Conservation (phyloP, 2,329 filamentous ascomycete species). For the Sporothrix mexicana region DNA sequence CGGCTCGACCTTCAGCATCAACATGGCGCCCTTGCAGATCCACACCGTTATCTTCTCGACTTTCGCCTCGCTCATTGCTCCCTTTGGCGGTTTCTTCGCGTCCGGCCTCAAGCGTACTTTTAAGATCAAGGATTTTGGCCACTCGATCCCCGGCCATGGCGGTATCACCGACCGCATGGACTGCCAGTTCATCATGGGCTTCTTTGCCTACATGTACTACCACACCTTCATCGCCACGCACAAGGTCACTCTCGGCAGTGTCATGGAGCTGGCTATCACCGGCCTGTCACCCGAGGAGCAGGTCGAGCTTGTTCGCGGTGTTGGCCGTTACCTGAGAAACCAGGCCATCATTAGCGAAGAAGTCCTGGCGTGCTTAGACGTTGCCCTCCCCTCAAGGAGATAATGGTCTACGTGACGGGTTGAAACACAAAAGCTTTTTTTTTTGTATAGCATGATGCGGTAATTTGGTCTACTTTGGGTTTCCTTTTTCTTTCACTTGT, state of each 20-base stretch:
- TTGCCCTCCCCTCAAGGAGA: conserved; percentile 36
- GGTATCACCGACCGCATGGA: conserved; percentile 99
- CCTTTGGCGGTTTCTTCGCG: conserved; percentile 97
- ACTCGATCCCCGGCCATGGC: conserved; percentile 95
- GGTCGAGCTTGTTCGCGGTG: conserved; percentile 74
- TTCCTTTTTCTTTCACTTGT: neutral
- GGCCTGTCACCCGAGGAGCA: conserved; percentile 89
- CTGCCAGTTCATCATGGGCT: conserved; percentile 99
- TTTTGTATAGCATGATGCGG: conserved; percentile 17
- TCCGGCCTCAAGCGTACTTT: conserved; percentile 97
- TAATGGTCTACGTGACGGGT: neutral
- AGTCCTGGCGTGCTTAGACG: conserved; percentile 38
- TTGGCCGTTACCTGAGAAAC: conserved; percentile 68
- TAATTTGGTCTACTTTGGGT: conserved; percentile 22
- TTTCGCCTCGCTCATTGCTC: conserved; percentile 94
- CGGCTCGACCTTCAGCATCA: conserved; percentile 64
- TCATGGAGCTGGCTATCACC: conserved; percentile 90
- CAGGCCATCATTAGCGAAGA: conserved; percentile 58
- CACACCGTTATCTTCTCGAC: conserved; percentile 89
- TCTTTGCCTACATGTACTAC: conserved; percentile 98
- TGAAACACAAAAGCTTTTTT: neutral
- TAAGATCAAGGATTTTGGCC: conserved; percentile 99
- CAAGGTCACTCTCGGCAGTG: conserved; percentile 81
- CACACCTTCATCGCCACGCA: conserved; percentile 94
- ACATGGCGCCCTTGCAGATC: conserved; percentile 86